Evolutionary conservation across 352 stramenopile species (phyloP).

Genomic region (Phytophthora tentaculata): DNA sequence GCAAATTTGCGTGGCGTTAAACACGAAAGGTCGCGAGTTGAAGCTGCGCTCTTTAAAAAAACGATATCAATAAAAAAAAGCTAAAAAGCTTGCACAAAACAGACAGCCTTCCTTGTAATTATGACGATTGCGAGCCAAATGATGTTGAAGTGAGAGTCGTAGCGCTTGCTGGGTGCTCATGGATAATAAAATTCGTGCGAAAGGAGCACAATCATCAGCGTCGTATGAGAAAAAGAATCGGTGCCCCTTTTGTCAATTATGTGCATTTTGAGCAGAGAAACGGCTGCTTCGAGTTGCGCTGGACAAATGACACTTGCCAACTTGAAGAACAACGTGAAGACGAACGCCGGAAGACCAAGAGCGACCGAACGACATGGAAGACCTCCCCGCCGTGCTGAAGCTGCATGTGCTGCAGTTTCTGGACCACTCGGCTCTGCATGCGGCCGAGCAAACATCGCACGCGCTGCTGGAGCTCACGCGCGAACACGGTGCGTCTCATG

Average conservation of each 20-base stretch:
- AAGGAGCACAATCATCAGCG: conserved; percentile 20
- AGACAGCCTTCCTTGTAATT: too few relatives aligned
- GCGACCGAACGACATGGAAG: conserved; percentile 30
- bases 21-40: conserved; percentile 10
- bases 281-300: conserved; percentile 11
- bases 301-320: conserved; percentile 21
- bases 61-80: neutral
- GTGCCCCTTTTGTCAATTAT: conserved; percentile 8
- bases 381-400: conserved; percentile 55
- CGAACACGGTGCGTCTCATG: conserved; percentile 41
- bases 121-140: too few relatives aligned
- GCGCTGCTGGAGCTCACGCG: conserved; percentile 43
- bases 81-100: too few relatives aligned
- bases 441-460: conserved; percentile 48
- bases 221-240: conserved; percentile 12
- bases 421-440: conserved; percentile 62
- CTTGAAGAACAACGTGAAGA: conserved; percentile 35
- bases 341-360: conserved; percentile 1
- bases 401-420: conserved; percentile 61
- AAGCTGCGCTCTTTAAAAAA: too few relatives aligned
- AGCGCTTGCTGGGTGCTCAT: conserved; percentile 7
- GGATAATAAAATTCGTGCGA: conserved; percentile 1
- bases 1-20: too few relatives aligned
- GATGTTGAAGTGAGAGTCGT: conserved; percentile 2
- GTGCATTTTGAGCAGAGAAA: conserved; percentile 5